Evolutionary conservation across 805 yeast genomes (phyloP).

Genomic region (Starmerella bombi): DNA sequence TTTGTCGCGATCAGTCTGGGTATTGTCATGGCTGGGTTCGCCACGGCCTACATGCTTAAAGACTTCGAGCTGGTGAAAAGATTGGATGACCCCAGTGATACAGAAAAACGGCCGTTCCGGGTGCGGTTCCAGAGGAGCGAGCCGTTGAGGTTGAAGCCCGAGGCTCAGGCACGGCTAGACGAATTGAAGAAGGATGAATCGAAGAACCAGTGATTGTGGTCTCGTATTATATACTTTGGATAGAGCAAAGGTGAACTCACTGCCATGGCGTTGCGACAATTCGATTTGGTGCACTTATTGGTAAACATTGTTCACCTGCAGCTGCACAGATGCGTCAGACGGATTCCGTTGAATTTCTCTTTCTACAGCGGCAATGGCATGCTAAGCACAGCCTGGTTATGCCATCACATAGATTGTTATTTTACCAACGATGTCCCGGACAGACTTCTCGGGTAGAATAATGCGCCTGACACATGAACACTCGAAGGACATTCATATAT

Average conservation of each 20-base stretch:
- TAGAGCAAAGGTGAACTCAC: conserved; percentile 1
- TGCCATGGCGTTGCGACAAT: too few relatives aligned
- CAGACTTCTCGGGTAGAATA: too few relatives aligned
- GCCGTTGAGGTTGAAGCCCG: conserved; percentile 25
- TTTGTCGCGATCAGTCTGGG: conserved; percentile 23
- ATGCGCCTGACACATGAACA: too few relatives aligned
- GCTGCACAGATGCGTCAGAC: too few relatives aligned
- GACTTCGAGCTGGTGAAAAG: conserved; percentile 25
- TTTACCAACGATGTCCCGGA: too few relatives aligned
- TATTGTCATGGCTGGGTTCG: conserved; percentile 19
- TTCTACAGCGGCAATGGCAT: too few relatives aligned
- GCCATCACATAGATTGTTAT: too few relatives aligned
- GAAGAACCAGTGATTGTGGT: background rate
- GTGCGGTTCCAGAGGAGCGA: conserved; percentile 23
- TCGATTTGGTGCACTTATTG: too few relatives aligned
- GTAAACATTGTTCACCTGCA: too few relatives aligned
- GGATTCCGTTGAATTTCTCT: too few relatives aligned
- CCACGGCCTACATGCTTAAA: conserved; percentile 21
- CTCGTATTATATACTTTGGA: background rate
- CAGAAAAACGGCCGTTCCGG: conserved; percentile 21
- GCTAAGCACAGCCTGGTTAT: too few relatives aligned
- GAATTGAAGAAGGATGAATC: conserved; percentile 1
- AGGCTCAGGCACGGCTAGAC: conserved; percentile 17
- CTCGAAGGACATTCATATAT: too few relatives aligned
- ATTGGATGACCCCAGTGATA: conserved; percentile 23